A percentile compares a stretch with the other conserved stretches of the same genome.
These are phyloP conservation scores for Aspergillus biplanus DNA, from an alignment of 495 filamentous ascomycete species.

Conservation along the genomic window DNA sequence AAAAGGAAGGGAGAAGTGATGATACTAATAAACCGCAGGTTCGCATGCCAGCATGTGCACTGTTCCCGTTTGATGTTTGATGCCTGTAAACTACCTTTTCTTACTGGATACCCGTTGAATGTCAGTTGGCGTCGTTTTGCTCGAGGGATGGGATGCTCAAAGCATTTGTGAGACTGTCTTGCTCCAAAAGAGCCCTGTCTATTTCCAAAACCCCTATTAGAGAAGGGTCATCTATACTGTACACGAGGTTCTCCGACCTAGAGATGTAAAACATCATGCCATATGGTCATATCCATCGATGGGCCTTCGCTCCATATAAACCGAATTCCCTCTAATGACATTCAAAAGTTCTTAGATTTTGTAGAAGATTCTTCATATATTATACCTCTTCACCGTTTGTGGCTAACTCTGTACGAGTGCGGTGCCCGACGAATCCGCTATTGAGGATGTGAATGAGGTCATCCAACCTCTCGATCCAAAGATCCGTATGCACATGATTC, in stretches of 20 bases:
- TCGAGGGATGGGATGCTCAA: too few relatives aligned
- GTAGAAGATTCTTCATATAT: neutral
- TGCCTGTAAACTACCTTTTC: neutral
- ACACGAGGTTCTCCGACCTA: too few relatives aligned
- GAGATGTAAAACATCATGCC: too few relatives aligned
- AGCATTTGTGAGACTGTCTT: too few relatives aligned
- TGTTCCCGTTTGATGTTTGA: neutral
- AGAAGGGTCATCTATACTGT: too few relatives aligned
- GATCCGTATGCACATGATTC: constrained; percentile 78
- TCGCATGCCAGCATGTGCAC: neutral
- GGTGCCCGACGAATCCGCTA: constrained; percentile 57
- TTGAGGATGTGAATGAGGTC: constrained; percentile 74
- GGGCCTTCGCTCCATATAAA: too few relatives aligned
- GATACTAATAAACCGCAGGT: constrained; percentile 19
- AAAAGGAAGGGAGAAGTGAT: neutral
- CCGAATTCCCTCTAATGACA: too few relatives aligned
- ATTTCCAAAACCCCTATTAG: too few relatives aligned
- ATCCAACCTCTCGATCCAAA: constrained; percentile 66
- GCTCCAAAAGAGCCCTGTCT: too few relatives aligned
- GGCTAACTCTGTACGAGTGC: constrained; percentile 25
- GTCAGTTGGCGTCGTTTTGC: too few relatives aligned
- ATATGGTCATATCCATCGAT: too few relatives aligned
- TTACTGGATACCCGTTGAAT: neutral
- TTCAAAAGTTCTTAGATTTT: too few relatives aligned
- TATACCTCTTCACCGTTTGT: constrained; percentile 17